These are phyloP conservation scores for Ceraceosorus bombacis DNA, from an alignment of 1,284 basidiomycete genomes.

Conservation along the genomic window DNA sequence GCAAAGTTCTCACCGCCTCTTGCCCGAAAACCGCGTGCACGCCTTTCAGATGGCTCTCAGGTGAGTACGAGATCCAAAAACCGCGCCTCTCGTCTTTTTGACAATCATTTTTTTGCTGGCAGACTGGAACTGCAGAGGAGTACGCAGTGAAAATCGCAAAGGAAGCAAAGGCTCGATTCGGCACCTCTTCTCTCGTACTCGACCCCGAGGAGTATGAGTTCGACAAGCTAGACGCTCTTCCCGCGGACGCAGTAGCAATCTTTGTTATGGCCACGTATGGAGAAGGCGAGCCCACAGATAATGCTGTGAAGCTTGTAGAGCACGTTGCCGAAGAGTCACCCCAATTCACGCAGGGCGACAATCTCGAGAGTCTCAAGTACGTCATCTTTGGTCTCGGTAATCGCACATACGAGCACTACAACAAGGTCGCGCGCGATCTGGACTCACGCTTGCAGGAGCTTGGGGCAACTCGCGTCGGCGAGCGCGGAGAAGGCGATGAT, in stretches of 20 bases:
- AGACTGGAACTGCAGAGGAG: slow-evolving; percentile 47
- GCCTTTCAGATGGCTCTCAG: neutral
- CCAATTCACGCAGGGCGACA: slow-evolving; percentile 73
- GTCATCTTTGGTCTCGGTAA: slow-evolving; percentile 93
- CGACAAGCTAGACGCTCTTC: slow-evolving; percentile 82
- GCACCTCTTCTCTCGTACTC: slow-evolving; percentile 43
- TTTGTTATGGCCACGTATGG: slow-evolving; percentile 98
- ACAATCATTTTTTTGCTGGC: slow-evolving; percentile 4
- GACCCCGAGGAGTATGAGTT: slow-evolving; percentile 67
- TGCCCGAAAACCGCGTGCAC: too few species aligned
- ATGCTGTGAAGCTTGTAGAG: slow-evolving; percentile 89
- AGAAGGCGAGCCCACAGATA: slow-evolving; percentile 97
- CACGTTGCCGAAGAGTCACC: slow-evolving; percentile 78
- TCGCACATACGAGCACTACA: slow-evolving; percentile 73
- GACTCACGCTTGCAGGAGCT: slow-evolving; percentile 68
- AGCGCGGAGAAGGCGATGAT: slow-evolving; percentile 91
- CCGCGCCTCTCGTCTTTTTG: neutral
- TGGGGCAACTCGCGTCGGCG: slow-evolving; percentile 79
- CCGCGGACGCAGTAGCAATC: slow-evolving; percentile 74
- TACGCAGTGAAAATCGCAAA: slow-evolving; percentile 46
- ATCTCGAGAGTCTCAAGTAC: slow-evolving; percentile 80
- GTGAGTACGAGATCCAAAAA: slow-evolving; percentile 1
- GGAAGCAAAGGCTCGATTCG: slow-evolving; percentile 47
- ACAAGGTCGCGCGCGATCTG: slow-evolving; percentile 73
- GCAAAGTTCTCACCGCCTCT: too few species aligned